Base-by-base conservation (phyloP, 352 stramenopile species). In the Globisporangium canariense region DNA sequence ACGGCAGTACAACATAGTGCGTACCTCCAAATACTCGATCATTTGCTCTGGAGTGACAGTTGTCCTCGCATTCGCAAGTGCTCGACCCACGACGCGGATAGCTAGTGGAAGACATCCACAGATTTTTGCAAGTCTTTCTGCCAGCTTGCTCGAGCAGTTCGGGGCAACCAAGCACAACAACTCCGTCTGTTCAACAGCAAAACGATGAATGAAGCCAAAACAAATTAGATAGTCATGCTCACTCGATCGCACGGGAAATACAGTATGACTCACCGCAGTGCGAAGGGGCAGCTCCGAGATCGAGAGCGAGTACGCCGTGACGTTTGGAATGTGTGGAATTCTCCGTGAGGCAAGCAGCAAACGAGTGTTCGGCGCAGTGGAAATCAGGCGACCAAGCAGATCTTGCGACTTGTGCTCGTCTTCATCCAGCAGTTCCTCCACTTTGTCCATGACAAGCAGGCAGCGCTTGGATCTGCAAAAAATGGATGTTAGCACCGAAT, bases 51-150 rank as follows among this genome's bases (percentile, higher is more conserved):
- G 81, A 18, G 80, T 89, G 13, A 92, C 66, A 47, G 78, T 90
- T 55, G 82, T 83, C 43, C 85, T 69, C n/a, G 81, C 76, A 55
- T 94, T 94, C 20, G 85, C 83, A 20, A 94, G 73, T 16, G 83
- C 85, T 38, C 85, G 79, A 58, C 85, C 83, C 25, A 92, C 80
- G 28, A 94, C 83, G 51, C 85, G 81, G 53, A 94, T 90, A n/a
- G 83, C 85, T 28, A 92, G 74, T n/a, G 85, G 85, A 7, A 94
- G 72, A 36, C 84, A 91, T 2, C 85, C 85, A 56, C 85, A 94
- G 9, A 94, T 91, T 22, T 69, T 82, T 41, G 81, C 85, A 11
- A 92, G 68, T 8, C 77, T 70, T 54, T 90, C 76, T 30, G 83
- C 85, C 58, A 90, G 65, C 14, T 79, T 85, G 18, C 67, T 61